Percentiles rank a stretch among this genome's conserved stretches.
Conservation (phyloP, 78 protist species). For the Polysphondylium violaceum region DNA sequence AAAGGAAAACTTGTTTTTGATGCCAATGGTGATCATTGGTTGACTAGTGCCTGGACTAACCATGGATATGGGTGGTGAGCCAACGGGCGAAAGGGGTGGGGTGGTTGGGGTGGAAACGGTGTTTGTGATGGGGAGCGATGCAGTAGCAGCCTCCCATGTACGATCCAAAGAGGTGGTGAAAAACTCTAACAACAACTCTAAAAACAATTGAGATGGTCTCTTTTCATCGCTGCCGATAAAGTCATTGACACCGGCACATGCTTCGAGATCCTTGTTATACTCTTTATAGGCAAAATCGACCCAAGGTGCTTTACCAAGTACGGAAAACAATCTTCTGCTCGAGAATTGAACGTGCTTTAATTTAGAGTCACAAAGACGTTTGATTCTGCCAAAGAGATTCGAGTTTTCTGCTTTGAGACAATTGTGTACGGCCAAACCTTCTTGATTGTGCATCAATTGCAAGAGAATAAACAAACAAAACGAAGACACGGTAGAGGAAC, state of each 20-base stretch:
- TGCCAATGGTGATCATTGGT: conserved; percentile 41
- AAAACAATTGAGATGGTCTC: neutral
- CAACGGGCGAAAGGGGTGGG: conserved; percentile 37
- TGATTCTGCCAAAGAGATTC: conserved; percentile 48
- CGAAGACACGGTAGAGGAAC: conserved; percentile 18
- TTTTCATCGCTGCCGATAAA: conserved; percentile 55
- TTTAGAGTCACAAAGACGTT: conserved; percentile 31
- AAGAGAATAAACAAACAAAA: conserved; percentile 50
- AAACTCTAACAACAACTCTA: conserved; percentile 47
- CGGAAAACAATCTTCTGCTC: conserved; percentile 29
- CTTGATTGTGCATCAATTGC: conserved; percentile 60
- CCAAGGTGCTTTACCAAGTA: conserved; percentile 49
- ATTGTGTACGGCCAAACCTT: conserved; percentile 50
- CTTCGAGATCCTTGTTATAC: conserved; percentile 60
- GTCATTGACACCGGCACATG: conserved; percentile 11
- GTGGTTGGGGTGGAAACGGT: neutral
- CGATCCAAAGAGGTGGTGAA: conserved; percentile 3
- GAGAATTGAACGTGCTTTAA: conserved; percentile 74
- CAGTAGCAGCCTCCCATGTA: conserved; percentile 36
- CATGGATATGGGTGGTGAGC: conserved; percentile 2
- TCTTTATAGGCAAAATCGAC: conserved; percentile 54
- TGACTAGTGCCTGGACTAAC: neutral
- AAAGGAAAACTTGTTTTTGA: conserved; percentile 34
- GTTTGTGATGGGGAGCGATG: conserved; percentile 43
- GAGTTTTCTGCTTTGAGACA: conserved; percentile 29